Base-by-base conservation (phyloP, 192 early-diverging fungal species). In the Coemansia sp. region DNA sequence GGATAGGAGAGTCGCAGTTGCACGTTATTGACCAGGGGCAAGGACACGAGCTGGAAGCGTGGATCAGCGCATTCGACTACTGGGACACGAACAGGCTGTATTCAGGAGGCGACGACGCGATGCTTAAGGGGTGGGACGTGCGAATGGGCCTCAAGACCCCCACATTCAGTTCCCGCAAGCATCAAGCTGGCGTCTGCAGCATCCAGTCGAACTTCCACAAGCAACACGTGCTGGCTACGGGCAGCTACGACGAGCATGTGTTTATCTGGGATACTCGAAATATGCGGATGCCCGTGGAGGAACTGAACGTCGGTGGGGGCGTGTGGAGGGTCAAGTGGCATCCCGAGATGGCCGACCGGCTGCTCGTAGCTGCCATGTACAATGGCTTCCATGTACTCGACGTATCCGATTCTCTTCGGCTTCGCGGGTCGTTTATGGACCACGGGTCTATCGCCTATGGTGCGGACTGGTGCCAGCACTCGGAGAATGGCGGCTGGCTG, bases 271-370 rank as follows among this genome's bases (percentile, higher is more conserved):
- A 98, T 63, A 89, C 83, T 5, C 83, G 96, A 9, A 81, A 64
- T 7, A 91, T 96, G 88, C 76, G 85, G n/a, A 37, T 51, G 16
- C 93, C 93, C 3, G 18, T 93, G 41, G 56, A 71, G 1, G 87
- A 89, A 16, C 62, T 82, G 39, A 81, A 81, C 26, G 84, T 87
- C 14, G 91, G 86, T 23, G 93, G 95, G 6, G 95, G 95, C 9
- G 90, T 95, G 9, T 98, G 96, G 96, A 74, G 93, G 18, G 64
- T 98, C 34, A 90, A 91, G 76, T 98, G 94, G 93, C 93, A 97
- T 60, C 96, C 96, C 1, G 79, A 71, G 0, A 68, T 81, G 7
- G 61, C 80, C 1, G 64, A 79, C 28, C 46, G 56, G 14, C 62
- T 98, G 28, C 58, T 95, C 12, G 86, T 90, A 9, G 93, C 88